Base-by-base conservation (phyloP, 2,329 filamentous ascomycete genomes). In the Fusarium avenaceum region DNA sequence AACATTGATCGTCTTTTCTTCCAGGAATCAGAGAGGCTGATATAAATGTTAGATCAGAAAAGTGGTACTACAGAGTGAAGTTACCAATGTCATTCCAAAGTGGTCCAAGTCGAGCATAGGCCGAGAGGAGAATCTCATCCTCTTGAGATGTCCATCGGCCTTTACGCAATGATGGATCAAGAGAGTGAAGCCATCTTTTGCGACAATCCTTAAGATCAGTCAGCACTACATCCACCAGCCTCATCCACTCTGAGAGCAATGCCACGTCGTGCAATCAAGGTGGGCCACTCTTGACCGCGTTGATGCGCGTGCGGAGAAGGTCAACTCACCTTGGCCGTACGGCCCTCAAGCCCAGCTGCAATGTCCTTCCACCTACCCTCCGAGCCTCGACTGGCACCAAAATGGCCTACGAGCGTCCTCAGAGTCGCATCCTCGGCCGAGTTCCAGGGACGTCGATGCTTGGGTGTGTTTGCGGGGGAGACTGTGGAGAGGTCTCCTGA, bases 101-200 rank as follows among this genome's bases (percentile, higher is more conserved):
- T 1, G 72, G 72, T 9, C 70, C 70, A 20, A 76, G 65, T 13
- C 71, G 67, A 22, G 73, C 63, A 20, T 76, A 74, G 11, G 74
- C 74, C 22, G 67, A 72, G n/a, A 76, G 67, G 2, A 76, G 53
- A 28, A 73, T 71, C 38, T 74, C 72, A 56, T 76, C 74, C 22
- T 76, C 74, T 19, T 76, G 70, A 45, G 66, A 65, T 10, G 74
- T 76, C 74, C 74, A 76, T 43, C 73, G 48, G 4, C 74, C 74
- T 22, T 76, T 76, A 7, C 74, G 66, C 14, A 76, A 39, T 2
- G 74, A 75, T 3, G 74, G 74, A 22, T 76, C 72, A 7, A 76
- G 64, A 10, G 74, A 76, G 48, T 76, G 74, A 65, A 76, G 74
- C 74, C 74, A 76, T 35, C 74, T 69, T 63, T 76, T 76, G 4